phyloP scores from a whole-genome alignment of 2,329 filamentous ascomycete genomes.

The Cladosporium sp. region DNA sequence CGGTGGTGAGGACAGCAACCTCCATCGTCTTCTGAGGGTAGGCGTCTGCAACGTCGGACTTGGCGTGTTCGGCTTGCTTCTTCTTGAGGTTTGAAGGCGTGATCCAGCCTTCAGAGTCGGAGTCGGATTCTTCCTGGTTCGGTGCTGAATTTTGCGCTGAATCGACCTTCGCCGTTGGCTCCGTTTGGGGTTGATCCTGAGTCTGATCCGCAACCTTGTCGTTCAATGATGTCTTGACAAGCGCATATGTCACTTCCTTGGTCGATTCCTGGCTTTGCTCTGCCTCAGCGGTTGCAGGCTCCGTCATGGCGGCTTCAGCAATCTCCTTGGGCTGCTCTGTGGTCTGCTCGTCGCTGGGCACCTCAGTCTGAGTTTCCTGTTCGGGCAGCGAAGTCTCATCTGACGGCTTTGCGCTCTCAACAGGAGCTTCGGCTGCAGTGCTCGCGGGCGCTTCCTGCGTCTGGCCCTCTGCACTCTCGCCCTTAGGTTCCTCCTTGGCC shows the following conservation, averaged over 20 bases:
- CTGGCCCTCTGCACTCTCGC: background rate
- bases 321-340: background rate
- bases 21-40: slow-evolving; percentile 65
- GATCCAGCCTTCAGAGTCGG: slow-evolving; percentile 78
- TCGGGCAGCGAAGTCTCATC: slow-evolving; percentile 6
- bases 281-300: background rate
- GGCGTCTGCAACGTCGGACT: slow-evolving; percentile 39
- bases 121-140: slow-evolving; percentile 45
- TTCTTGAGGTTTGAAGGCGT: slow-evolving; percentile 88
- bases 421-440: slow-evolving; percentile 1
- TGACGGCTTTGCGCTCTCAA: slow-evolving; percentile 5
- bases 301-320: background rate
- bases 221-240: background rate
- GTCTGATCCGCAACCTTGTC: background rate
- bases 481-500: slow-evolving; percentile 28
- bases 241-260: slow-evolving; percentile 3
- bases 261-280: background rate
- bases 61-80: slow-evolving; percentile 66
- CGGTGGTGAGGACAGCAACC: slow-evolving; percentile 87
- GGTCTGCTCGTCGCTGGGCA: background rate
- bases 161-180: slow-evolving; percentile 24
- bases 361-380: background rate
- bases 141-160: slow-evolving; percentile 20
- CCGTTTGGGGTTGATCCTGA: no score
- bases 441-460: background rate